A percentile compares a stretch with the other conserved stretches of the same genome.
Evolutionary conservation across 257 asterid genomes (phyloP).

Genomic region (Solanum rostratum): DNA sequence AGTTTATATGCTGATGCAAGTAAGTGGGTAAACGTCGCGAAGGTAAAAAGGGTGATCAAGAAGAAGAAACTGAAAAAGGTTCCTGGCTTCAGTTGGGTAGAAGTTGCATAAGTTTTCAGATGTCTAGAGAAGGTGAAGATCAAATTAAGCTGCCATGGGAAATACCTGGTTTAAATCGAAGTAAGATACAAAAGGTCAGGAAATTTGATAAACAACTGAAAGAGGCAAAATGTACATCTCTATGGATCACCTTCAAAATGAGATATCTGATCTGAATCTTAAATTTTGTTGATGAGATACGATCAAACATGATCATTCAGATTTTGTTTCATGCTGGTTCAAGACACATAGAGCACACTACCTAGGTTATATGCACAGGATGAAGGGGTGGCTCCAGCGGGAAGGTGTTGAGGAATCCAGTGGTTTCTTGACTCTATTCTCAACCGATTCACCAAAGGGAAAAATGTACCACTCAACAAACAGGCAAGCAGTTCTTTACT

Average conservation of each 20-base stretch:
- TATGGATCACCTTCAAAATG: too few species aligned
- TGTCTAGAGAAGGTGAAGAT: background rate
- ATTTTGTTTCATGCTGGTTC: conserved; percentile 96
- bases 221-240: background rate
- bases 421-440: conserved; percentile 84
- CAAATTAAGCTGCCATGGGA: background rate
- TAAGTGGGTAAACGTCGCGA: conserved; percentile 39
- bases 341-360: conserved; percentile 93
- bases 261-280: too few species aligned
- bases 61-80: conserved; percentile 34
- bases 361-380: conserved; percentile 95
- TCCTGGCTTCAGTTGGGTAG: conserved; percentile 55
- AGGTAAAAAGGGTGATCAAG: conserved; percentile 41
- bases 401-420: conserved; percentile 87
- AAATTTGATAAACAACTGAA: background rate
- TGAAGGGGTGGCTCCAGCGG: conserved; percentile 75
- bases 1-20: conserved; percentile 34
- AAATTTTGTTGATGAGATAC: conserved; percentile 28
- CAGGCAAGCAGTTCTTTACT: conserved; percentile 74
- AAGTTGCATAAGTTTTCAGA: conserved; percentile 15
- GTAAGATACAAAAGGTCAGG: background rate
- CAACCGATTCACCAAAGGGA: conserved; percentile 61
- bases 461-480: conserved; percentile 84
- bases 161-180: background rate
- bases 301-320: conserved; percentile 78